Evolutionary conservation across 176 grass and related monocot genomes (phyloP), one percentile per base, ranked within the genome.

Genomic region (Sorghum bicolor): DNA sequence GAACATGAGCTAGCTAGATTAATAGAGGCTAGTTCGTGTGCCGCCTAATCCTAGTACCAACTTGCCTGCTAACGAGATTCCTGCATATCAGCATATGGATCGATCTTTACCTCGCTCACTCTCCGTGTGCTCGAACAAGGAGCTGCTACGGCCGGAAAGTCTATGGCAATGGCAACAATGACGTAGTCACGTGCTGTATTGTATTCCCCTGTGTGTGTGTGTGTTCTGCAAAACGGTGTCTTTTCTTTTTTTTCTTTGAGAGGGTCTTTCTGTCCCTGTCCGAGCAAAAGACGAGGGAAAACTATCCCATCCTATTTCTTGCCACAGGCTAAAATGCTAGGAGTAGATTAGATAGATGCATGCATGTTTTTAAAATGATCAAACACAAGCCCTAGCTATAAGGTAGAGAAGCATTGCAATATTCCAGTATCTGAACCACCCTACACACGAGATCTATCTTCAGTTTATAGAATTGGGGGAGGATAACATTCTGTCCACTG

Each of bases 361-460:
- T 16, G 4, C 25, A 73, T 20, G 8, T 29, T 16, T 17, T 29
- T 45, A n/a, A n/a, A n/a, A 9, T 5, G 0, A 17, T 10, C 13
- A 14, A 9, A 29, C 25, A 15, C 36, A 28, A 22, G 44, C 25
- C n/a, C n/a, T n/a, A n/a, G n/a, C n/a, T n/a, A n/a, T 32, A 52
- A 44, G 4, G 11, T 3, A 43, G 22, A 47, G 61, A 39, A n/a
- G n/a, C 45, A 47, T 31, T 20, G 47, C n/a, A 43, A 16, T n/a
- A 28, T 84, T 25, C 53, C 64, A 9, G 31, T 64, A 73, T 78
- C 83, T 19, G 43, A 90, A 45, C 88, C 22, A 78, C 72, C 72
- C 83, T 71, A 71, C 70, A 29, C 3, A 17, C 65, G 29, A 71
- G 76, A 65, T 86, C 64, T 72, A 20, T 7, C 33, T 5, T 57